A percentile compares a stretch with the other conserved stretches of the same genome.
These are phyloP conservation scores for Castanopsis chinensis DNA, from an alignment of 306 rosid genomes.

Conservation along the genomic window DNA sequence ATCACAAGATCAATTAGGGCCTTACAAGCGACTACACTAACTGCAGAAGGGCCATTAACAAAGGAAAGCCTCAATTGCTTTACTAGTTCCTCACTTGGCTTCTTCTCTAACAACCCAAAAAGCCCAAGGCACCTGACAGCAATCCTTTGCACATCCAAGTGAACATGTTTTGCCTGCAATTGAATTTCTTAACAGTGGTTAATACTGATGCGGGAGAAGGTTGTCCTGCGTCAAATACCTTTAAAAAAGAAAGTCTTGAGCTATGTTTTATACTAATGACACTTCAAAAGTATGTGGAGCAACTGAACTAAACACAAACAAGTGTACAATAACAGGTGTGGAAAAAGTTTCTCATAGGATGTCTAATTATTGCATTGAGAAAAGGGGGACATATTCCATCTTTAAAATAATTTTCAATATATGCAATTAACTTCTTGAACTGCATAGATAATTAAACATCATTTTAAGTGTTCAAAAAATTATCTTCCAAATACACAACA, in stretches of 20 bases:
- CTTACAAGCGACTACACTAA: constrained; percentile 73
- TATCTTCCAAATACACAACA: neutral
- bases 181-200: constrained; percentile 26
- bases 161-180: constrained; percentile 83
- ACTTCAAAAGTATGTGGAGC: neutral
- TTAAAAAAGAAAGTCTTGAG: neutral
- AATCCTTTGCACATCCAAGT: constrained; percentile 86
- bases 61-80: constrained; percentile 71
- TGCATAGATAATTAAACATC: neutral
- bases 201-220: neutral
- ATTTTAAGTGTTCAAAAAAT: neutral
- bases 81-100: constrained; percentile 67
- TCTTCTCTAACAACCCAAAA: constrained; percentile 85
- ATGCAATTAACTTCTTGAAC: neutral
- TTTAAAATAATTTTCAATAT: neutral
- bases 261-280: neutral
- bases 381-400: neutral
- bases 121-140: constrained; percentile 88
- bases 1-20: constrained; percentile 76
- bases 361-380: neutral
- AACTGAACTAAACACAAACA: neutral
- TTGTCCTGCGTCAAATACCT: neutral
- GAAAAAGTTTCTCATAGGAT: neutral
- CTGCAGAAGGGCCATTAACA: constrained; percentile 56
- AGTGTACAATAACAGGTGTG: neutral